A percentile compares a stretch with the other conserved stretches of the same genome.
Conservation (phyloP, 352 stramenopile genomes). For the Globisporangium irregulare region DNA sequence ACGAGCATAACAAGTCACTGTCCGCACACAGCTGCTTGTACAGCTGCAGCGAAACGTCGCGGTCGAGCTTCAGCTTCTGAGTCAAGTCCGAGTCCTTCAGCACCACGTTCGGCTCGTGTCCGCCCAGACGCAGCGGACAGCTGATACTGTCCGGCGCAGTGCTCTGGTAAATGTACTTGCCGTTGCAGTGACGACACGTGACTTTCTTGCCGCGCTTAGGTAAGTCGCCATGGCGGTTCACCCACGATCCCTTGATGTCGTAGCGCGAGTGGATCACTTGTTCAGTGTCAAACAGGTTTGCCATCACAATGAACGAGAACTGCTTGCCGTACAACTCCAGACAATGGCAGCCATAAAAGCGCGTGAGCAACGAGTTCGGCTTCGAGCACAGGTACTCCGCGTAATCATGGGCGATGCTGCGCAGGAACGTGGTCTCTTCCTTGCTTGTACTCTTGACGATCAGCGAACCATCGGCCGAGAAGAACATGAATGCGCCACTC, state of each 20-base stretch:
- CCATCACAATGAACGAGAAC: slow-evolving; percentile 92
- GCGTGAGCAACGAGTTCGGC: slow-evolving; percentile 81
- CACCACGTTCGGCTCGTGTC: slow-evolving; percentile 87
- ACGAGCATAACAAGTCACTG: slow-evolving; percentile 76
- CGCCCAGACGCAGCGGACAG: slow-evolving; percentile 68
- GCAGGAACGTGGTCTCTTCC: slow-evolving; percentile 85
- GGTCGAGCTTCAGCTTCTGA: slow-evolving; percentile 85
- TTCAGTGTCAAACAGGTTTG: slow-evolving; percentile 89
- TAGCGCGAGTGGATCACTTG: slow-evolving; percentile 86
- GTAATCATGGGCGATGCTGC: slow-evolving; percentile 86
- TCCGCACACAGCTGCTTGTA: slow-evolving; percentile 83
- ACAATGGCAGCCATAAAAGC: slow-evolving; percentile 90
- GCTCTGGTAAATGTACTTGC: slow-evolving; percentile 79
- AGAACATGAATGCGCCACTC: slow-evolving; percentile 92
- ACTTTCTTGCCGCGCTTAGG: slow-evolving; percentile 87
- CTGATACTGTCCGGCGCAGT: slow-evolving; percentile 62
- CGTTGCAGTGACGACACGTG: slow-evolving; percentile 87
- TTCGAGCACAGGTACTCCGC: slow-evolving; percentile 83
- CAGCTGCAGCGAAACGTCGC: slow-evolving; percentile 59
- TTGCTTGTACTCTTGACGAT: slow-evolving; percentile 92
- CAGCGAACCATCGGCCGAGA: slow-evolving; percentile 80
- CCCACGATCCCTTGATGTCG: slow-evolving; percentile 91
- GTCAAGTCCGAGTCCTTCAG: slow-evolving; percentile 88
- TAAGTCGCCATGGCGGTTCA: slow-evolving; percentile 79
- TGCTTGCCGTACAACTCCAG: slow-evolving; percentile 89